Evolutionary conservation across 169 alveolate genomes (phyloP), one percentile per base, ranked within the genome.

Genomic region (Plasmodium coatneyi): DNA sequence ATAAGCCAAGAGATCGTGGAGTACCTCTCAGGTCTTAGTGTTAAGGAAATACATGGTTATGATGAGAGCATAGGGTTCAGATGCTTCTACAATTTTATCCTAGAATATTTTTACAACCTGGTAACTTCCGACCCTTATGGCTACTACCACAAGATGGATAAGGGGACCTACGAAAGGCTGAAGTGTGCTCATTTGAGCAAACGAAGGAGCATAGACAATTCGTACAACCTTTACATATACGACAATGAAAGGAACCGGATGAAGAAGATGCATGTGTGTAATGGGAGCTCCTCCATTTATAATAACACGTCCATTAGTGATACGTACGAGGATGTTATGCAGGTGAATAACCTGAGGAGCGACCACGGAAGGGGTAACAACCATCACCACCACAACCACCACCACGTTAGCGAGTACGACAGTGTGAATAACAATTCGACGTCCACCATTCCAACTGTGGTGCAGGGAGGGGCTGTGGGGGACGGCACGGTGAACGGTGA

Each of bases 21-120:
- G 39, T 94, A 84, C 60, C 52, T 94, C 76, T 86, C 95, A 3
- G 93, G 93, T 25, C 54, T 94, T 4, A 93, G 95, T 71, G 96
- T 94, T 41, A 94, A 94, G 86, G 96, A 94, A 49, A 84, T 94
- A 66, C 96, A 94, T 71, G 96, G 96, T 9, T 89, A 89, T 89
- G 94, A 89, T 79, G 94, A 89, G 49, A 89, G 81, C 81, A 46
- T 89, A 12, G 94, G 94, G 9, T 89, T 89, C 71, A 34, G 94
- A 78, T 89, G 94, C 82, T 89, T 89, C 54, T 79, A 89, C 71
- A 89, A 79, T 66, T 89, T 89, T 66, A 66, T 89, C 19, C 66
- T 89, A 79, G 83, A 89, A 7, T 89, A 89, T 89, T 89, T 79
- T 89, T 39, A 56, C 41, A 52, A 60, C 41, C 19, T 56, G 7